Evolutionary conservation across 495 filamentous ascomycete genomes (phyloP).

Genomic region (Penicillium longicatenatum): DNA sequence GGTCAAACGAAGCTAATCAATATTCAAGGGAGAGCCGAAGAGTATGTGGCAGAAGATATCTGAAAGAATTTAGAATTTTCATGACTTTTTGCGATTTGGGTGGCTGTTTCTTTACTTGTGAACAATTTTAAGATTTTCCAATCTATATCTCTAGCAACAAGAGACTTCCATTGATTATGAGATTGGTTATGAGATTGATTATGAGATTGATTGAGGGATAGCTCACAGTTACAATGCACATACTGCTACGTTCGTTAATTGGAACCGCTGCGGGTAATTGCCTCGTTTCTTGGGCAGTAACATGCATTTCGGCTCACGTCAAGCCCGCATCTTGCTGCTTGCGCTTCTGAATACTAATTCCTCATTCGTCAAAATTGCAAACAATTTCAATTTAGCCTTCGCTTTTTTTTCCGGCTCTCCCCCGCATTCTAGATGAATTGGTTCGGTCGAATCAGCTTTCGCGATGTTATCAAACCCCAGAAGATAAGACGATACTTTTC

Average conservation of each 20-base stretch:
- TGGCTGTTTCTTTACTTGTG: neutral
- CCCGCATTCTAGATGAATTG: neutral
- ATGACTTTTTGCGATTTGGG: neutral
- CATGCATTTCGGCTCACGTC: too few relatives aligned
- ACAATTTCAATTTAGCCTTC: neutral
- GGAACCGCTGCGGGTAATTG: too few relatives aligned
- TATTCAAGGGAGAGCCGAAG: conserved; percentile 6
- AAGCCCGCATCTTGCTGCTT: too few relatives aligned
- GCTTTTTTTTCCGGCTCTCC: neutral
- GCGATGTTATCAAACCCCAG: neutral
- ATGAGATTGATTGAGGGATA: too few relatives aligned
- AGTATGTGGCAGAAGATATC: conserved; percentile 21
- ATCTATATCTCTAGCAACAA: too few relatives aligned
- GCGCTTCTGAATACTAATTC: too few relatives aligned
- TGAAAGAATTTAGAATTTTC: conserved; percentile 15
- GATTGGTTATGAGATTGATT: too few relatives aligned
- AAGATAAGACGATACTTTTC: neutral
- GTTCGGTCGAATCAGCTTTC: neutral
- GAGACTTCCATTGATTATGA: too few relatives aligned
- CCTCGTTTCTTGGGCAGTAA: too few relatives aligned
- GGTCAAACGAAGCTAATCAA: neutral
- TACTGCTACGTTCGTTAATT: too few relatives aligned
- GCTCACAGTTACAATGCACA: too few relatives aligned
- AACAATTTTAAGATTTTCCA: neutral
- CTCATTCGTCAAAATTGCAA: too few relatives aligned